Base-by-base conservation (phyloP, 2,329 filamentous ascomycete genomes). In the Furcasterigmium furcatum region DNA sequence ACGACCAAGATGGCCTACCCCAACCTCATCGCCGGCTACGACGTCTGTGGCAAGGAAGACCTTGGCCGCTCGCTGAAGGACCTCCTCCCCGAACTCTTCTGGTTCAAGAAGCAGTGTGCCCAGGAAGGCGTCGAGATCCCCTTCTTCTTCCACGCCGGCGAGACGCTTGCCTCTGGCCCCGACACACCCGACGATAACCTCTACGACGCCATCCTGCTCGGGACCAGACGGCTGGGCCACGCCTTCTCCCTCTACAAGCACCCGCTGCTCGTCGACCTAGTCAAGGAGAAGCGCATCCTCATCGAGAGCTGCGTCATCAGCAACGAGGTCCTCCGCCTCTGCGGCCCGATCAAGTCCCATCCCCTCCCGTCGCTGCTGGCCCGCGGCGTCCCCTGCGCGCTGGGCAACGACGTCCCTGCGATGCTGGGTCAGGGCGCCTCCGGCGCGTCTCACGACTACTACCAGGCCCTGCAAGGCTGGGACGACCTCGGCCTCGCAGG, bases 131-230 rank as follows among this genome's bases (percentile, higher is more conserved):
- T 94, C 21, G 78, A 87, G 41, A 82, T 95, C 18, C 89, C 90
- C 2, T 92, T 95, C 71, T 91, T 91, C 72, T 91, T 95, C 70
- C 88, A 94, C 63, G 88, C 89, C 0, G 90, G 88, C 53, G 88
- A 94, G 65, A 86, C 80, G 32, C 77, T 91, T 1, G 87, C 87
- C 40, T 42, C 44, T 36, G 52, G 52, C 40, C 38, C 38, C 29
- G 44, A 43, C 18, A 46, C 45, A 34, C 27, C 41, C 7, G 48
- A 52, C 30, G 73, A 82, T 51, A 88, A 89, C 58, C 74, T 89
- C 8, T 88, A 88, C 61, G 88, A 95, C 63, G 88, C 88, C 1
- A 75, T 95, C 14, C 71, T 94, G 9, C 77, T 95, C 7, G 88
- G 88, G 2, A 88, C 88, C 1, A 73, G 89, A 40, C 79, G 90